These are phyloP conservation scores for Scheffersomyces segobiensis DNA, from an alignment of 1,139 yeast genomes.

Conservation along the genomic window DNA sequence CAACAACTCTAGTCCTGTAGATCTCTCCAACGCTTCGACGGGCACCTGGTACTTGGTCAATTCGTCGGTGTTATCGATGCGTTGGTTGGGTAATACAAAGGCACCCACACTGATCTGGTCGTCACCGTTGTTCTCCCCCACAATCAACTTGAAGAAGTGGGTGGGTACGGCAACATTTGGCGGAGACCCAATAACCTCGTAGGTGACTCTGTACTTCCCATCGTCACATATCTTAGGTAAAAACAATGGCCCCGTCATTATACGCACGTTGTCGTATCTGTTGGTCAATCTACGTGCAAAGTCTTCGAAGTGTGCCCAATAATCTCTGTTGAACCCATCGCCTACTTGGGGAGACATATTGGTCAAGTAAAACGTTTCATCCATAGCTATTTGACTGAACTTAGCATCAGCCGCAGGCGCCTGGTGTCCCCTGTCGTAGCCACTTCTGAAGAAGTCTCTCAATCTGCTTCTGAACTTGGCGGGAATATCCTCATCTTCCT, in stretches of 20 bases:
- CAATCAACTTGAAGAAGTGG: slow-evolving; percentile 87
- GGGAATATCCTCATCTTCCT: slow-evolving; percentile 87
- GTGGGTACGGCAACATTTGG: slow-evolving; percentile 97
- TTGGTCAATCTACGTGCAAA: slow-evolving; percentile 76
- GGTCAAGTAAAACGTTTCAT: slow-evolving; percentile 85
- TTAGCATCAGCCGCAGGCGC: slow-evolving; percentile 99
- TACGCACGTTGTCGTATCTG: slow-evolving; percentile 69
- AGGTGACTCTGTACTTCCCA: slow-evolving; percentile 78
- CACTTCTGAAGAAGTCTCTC: slow-evolving; percentile 88
- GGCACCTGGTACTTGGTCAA: slow-evolving; percentile 83
- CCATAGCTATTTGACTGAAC: slow-evolving; percentile 86
- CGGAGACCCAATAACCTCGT: slow-evolving; percentile 96
- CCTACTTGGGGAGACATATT: slow-evolving; percentile 98
- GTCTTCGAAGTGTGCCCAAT: slow-evolving; percentile 95
- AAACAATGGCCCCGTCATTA: slow-evolving; percentile 92
- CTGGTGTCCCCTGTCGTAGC: slow-evolving; percentile 95
- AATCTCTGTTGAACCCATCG: slow-evolving; percentile 94
- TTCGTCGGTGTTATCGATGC: slow-evolving; percentile 68
- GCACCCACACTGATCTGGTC: slow-evolving; percentile 79
- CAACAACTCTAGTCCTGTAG: slow-evolving; percentile 81
- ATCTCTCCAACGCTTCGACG: slow-evolving; percentile 80
- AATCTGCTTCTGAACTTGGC: slow-evolving; percentile 69
- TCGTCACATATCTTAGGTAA: slow-evolving; percentile 75
- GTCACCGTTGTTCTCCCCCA: slow-evolving; percentile 63
- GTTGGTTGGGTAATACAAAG: slow-evolving; percentile 86